A percentile compares a stretch with the other conserved stretches of the same genome.
Evolutionary conservation across 2,329 filamentous ascomycete genomes (phyloP).

Genomic region (Claviceps purpurea): DNA sequence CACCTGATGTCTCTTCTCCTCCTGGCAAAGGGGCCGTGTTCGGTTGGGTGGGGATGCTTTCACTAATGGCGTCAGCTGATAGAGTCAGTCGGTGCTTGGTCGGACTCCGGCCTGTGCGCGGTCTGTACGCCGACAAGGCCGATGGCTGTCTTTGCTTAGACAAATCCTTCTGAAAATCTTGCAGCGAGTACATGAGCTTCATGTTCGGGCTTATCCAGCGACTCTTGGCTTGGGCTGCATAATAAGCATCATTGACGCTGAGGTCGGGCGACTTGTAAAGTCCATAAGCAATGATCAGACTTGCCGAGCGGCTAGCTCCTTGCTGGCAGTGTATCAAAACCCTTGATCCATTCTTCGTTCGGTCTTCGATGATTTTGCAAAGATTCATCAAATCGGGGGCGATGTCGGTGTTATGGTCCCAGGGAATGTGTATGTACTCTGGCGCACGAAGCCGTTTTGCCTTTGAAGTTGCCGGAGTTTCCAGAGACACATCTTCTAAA

Average conservation of each 20-base stretch:
- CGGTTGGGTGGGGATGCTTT: slow-evolving; percentile 39
- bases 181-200: slow-evolving; percentile 80
- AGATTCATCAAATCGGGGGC: slow-evolving; percentile 61
- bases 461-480: slow-evolving; percentile 43
- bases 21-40: slow-evolving; percentile 46
- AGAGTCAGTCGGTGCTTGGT: slow-evolving; percentile 47
- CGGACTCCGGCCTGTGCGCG: slow-evolving; percentile 38
- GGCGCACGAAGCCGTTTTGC: slow-evolving; percentile 40
- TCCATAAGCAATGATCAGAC: slow-evolving; percentile 75
- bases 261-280: slow-evolving; percentile 65
- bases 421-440: slow-evolving; percentile 77
- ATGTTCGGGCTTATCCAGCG: slow-evolving; percentile 86
- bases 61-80: slow-evolving; percentile 42
- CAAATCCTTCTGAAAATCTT: slow-evolving; percentile 62
- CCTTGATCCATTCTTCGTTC: slow-evolving; percentile 59
- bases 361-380: slow-evolving; percentile 63
- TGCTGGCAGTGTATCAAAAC: slow-evolving; percentile 78
- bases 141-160: slow-evolving; percentile 33
- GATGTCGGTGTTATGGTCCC: slow-evolving; percentile 84
- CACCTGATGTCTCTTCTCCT: slow-evolving; percentile 33
- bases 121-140: slow-evolving; percentile 33
- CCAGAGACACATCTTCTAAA: slow-evolving; percentile 20
- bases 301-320: slow-evolving; percentile 72
- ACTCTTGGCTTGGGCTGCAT: slow-evolving; percentile 67
- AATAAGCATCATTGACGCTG: slow-evolving; percentile 72